phyloP scores from a whole-genome alignment of 2,329 filamentous ascomycete genomes.

The Mollisiaceae sp. region DNA sequence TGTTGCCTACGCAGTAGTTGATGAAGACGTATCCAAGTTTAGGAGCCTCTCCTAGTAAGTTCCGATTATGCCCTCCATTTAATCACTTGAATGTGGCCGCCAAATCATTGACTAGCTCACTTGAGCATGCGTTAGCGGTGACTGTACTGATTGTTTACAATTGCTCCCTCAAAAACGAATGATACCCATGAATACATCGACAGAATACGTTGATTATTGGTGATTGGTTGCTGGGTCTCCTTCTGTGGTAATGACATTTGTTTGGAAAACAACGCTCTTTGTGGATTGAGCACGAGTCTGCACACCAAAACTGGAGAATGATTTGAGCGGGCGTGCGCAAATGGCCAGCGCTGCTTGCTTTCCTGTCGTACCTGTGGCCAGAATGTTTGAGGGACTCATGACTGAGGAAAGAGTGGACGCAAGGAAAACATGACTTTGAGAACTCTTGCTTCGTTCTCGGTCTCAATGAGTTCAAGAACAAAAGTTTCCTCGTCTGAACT shows the following conservation, averaged over 20 bases:
- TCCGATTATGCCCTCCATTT: conserved; percentile 37
- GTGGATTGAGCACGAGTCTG: conserved; percentile 59
- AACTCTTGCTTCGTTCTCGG: too few species aligned
- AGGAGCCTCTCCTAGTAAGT: conserved; percentile 42
- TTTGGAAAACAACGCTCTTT: conserved; percentile 48
- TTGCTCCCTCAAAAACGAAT: conserved; percentile 52
- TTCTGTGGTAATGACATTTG: conserved; percentile 56
- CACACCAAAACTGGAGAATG: conserved; percentile 47
- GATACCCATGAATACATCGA: conserved; percentile 62
- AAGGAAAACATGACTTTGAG: too few species aligned
- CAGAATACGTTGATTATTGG: conserved; percentile 51
- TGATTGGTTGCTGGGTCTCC: conserved; percentile 59
- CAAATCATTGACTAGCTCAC: conserved; percentile 36
- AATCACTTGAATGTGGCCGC: conserved; percentile 42
- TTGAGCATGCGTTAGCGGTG: conserved; percentile 31
- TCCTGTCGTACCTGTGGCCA: conserved; percentile 45
- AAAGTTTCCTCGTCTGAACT: too few species aligned
- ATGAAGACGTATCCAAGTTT: too few species aligned
- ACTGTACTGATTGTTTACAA: conserved; percentile 38
- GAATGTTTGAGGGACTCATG: conserved; percentile 31
- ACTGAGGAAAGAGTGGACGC: background rate
- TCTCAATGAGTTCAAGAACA: too few species aligned
- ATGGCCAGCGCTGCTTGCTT: conserved; percentile 45
- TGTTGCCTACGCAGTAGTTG: too few species aligned
- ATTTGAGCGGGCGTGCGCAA: conserved; percentile 44